Percentiles rank a stretch among this genome's conserved stretches.
phyloP scores from a whole-genome alignment of 495 filamentous ascomycete genomes.

The Penicillium robsamsonii region DNA sequence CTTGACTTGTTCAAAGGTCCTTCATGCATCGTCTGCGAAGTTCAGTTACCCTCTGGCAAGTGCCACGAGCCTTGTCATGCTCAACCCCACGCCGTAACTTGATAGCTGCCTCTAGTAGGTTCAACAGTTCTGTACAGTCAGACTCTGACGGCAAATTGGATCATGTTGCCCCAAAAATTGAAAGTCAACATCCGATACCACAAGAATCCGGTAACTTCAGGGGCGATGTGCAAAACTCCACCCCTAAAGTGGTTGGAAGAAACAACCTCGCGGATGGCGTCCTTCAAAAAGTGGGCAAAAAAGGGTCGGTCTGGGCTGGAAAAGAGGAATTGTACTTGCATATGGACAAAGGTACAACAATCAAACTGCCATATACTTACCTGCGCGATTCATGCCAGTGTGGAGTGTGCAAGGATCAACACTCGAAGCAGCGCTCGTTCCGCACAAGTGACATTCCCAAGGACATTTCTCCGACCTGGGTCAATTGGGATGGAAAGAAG shows the following conservation, averaged over 20 bases:
- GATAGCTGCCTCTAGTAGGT: slow-evolving; percentile 1
- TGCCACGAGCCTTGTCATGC: slow-evolving; percentile 9
- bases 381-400: slow-evolving; percentile 80
- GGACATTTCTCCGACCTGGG: slow-evolving; percentile 40
- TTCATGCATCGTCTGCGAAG: slow-evolving; percentile 16
- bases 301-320: neutral
- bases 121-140: neutral
- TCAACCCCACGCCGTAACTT: slow-evolving; percentile 13
- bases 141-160: neutral
- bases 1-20: too few relatives aligned
- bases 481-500: slow-evolving; percentile 37
- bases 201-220: neutral
- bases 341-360: neutral
- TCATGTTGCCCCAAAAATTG: neutral
- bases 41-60: slow-evolving; percentile 5
- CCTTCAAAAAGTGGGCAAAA: neutral
- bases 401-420: slow-evolving; percentile 65
- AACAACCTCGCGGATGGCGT: neutral
- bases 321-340: slow-evolving; percentile 8
- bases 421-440: slow-evolving; percentile 81
- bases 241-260: neutral
- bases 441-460: slow-evolving; percentile 67
- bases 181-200: too few relatives aligned
- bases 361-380: slow-evolving; percentile 40
- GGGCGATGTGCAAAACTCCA: neutral